Conservation (phyloP, 352 stramenopile species). For the Phytophthora ohioensis region DNA sequence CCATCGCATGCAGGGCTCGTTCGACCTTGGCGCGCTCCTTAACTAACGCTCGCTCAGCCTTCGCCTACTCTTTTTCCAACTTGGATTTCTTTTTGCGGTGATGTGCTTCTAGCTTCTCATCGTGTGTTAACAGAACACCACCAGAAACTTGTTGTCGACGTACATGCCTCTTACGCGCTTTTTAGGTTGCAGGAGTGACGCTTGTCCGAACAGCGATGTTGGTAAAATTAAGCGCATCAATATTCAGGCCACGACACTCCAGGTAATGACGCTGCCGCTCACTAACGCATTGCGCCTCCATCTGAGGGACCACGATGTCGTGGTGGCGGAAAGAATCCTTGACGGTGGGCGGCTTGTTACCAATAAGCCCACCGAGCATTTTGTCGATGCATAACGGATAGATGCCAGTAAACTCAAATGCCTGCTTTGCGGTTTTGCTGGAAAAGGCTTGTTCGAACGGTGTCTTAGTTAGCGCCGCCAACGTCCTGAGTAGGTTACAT, state of each 20-base stretch:
- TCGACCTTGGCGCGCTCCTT: too few species aligned
- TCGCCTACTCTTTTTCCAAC: too few species aligned
- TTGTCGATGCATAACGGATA: not conserved
- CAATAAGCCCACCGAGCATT: conserved; percentile 1
- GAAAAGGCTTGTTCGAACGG: not conserved
- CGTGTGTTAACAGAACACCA: conserved; percentile 9
- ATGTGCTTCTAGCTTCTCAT: not conserved
- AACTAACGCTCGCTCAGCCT: too few species aligned
- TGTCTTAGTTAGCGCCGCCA: not conserved
- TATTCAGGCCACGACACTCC: not conserved
- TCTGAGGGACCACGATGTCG: not conserved
- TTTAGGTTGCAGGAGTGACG: conserved; percentile 1
- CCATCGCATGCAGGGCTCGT: too few species aligned
- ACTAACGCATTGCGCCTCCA: not conserved
- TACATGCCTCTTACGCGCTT: not conserved
- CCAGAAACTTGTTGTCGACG: conserved; percentile 9
- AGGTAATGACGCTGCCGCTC: not conserved
- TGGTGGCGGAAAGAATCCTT: conserved; percentile 5
- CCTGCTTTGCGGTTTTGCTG: not conserved
- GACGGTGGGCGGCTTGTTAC: conserved; percentile 3
- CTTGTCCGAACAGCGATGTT: conserved; percentile 8
- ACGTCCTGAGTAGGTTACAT: not conserved
- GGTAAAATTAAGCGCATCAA: conserved; percentile 10
- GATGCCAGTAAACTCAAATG: not conserved
- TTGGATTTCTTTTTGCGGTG: too few species aligned